These are phyloP conservation scores for Leptographium radiaticola DNA, from an alignment of 2,329 filamentous ascomycete genomes.

Conservation along the genomic window DNA sequence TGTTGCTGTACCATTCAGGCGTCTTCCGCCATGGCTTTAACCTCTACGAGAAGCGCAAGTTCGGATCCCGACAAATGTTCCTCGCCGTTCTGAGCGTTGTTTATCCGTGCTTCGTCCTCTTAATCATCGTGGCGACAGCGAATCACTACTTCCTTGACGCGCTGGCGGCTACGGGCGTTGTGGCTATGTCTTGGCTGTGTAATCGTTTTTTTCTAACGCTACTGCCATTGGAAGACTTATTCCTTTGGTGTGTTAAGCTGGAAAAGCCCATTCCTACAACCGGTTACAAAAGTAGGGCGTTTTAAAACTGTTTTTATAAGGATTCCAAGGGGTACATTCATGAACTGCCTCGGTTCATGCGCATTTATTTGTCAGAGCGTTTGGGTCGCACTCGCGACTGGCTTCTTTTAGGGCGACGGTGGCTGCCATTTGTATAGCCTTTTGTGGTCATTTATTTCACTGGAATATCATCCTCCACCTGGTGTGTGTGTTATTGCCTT, in stretches of 20 bases:
- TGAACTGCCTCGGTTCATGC: too few relatives aligned
- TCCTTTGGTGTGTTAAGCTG: slow-evolving; percentile 42
- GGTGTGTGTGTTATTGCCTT: too few relatives aligned
- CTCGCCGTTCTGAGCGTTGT: slow-evolving; percentile 26
- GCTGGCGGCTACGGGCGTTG: slow-evolving; percentile 48
- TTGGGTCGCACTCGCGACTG: too few relatives aligned
- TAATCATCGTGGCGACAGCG: slow-evolving; percentile 47
- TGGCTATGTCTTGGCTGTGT: slow-evolving; percentile 42
- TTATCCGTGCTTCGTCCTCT: slow-evolving; percentile 40
- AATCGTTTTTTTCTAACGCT: slow-evolving; percentile 43
- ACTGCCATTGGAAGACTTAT: slow-evolving; percentile 50
- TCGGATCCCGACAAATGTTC: background rate
- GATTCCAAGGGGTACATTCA: too few relatives aligned
- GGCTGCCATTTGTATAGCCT: too few relatives aligned
- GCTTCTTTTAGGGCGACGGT: too few relatives aligned
- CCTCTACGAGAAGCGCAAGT: background rate
- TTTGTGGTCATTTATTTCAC: too few relatives aligned
- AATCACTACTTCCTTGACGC: slow-evolving; percentile 56
- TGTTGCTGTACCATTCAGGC: slow-evolving; percentile 38
- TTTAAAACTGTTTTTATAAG: background rate
- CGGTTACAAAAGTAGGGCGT: slow-evolving; percentile 11
- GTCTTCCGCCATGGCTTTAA: slow-evolving; percentile 24
- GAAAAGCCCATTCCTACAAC: slow-evolving; percentile 48
- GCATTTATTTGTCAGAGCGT: too few relatives aligned
- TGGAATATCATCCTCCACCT: too few relatives aligned